These are phyloP conservation scores for Insectozyma bohioensis DNA, from an alignment of 1,139 yeast genomes.

Conservation along the genomic window DNA sequence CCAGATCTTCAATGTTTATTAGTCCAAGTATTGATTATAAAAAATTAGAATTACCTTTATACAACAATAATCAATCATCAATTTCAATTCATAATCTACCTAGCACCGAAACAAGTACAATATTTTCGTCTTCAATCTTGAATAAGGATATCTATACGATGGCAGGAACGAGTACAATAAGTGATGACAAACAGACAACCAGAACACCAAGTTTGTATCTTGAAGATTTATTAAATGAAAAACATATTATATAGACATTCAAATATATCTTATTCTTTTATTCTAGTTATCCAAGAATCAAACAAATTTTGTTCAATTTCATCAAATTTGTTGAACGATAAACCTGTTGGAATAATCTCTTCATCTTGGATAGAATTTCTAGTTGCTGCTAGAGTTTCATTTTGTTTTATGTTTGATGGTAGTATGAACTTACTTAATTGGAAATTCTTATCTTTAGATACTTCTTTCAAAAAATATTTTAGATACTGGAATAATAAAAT, in stretches of 20 bases:
- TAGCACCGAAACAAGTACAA: neutral
- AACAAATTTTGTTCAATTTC: constrained; percentile 46
- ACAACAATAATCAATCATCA: constrained; percentile 9
- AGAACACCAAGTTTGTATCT: constrained; percentile 30
- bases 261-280: constrained; percentile 19
- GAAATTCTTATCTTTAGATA: constrained; percentile 18
- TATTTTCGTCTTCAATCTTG: too few relatives aligned
- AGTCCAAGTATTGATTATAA: constrained; percentile 29
- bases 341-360: constrained; percentile 2
- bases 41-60: constrained; percentile 21
- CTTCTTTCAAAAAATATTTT: constrained; percentile 42
- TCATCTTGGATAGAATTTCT: constrained; percentile 5
- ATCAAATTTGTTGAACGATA: constrained; percentile 28
- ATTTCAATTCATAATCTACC: constrained; percentile 1
- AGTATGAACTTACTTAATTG: constrained; percentile 29
- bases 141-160: too few relatives aligned
- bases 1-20: constrained; percentile 34
- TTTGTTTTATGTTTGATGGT: constrained; percentile 26
- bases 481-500: constrained; percentile 40
- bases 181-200: neutral
- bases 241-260: neutral
- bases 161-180: neutral
- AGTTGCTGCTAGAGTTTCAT: neutral
- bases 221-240: constrained; percentile 23
- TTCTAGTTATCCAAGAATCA: constrained; percentile 45